A percentile compares a stretch with the other conserved stretches of the same genome.
Conservation (phyloP, 2,329 filamentous ascomycete genomes). For the Nemania diffusa region DNA sequence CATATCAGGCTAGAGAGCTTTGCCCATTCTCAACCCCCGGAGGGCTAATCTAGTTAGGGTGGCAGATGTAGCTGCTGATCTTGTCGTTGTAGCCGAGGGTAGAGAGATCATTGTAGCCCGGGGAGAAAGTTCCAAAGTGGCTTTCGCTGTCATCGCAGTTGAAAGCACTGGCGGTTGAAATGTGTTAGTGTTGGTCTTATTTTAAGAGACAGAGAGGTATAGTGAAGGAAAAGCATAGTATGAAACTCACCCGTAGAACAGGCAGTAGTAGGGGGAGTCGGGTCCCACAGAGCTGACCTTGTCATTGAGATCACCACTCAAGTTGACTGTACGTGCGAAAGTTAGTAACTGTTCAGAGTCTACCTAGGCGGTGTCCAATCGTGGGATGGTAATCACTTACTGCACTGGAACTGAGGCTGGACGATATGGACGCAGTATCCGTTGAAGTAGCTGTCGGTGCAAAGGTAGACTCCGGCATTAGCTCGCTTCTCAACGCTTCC, state of each 20-base stretch:
- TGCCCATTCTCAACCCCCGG: background rate
- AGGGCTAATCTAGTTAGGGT: background rate
- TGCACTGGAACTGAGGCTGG: background rate
- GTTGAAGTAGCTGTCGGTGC: background rate
- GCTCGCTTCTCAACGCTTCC: background rate
- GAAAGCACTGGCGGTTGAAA: background rate
- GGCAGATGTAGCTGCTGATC: background rate
- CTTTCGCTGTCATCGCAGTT: background rate
- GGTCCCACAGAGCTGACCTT: background rate
- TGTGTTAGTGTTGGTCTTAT: background rate
- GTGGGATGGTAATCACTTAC: background rate
- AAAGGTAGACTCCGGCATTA: background rate
- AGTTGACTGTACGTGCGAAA: background rate
- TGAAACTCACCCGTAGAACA: background rate
- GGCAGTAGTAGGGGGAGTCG: background rate
- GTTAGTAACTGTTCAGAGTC: background rate
- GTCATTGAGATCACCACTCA: background rate
- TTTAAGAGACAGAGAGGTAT: background rate
- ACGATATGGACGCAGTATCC: background rate
- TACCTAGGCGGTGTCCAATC: background rate
- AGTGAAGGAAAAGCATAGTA: background rate
- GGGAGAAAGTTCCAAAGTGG: background rate
- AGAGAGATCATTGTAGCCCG: background rate
- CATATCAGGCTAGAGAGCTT: background rate
- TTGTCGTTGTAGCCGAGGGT: background rate